Base-by-base conservation (phyloP, 2,329 filamentous ascomycete genomes). In the Penicillium palitans region DNA sequence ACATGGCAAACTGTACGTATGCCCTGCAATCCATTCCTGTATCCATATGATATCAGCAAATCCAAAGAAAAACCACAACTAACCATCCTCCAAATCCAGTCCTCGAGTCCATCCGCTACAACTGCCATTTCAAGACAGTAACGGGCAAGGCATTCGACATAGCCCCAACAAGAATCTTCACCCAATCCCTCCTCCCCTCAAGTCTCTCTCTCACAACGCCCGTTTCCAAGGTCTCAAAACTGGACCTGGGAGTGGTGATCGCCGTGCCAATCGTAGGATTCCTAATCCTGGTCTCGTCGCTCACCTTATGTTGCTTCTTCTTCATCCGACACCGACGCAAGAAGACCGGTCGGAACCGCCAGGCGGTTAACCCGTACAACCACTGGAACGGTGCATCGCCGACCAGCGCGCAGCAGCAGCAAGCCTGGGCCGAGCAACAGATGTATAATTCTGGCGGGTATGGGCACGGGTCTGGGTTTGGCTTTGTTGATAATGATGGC, bases 61-160 rank as follows among this genome's bases (percentile, higher is more conserved):
- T 27, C 17, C 24, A 6, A 19, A 21, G 31, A 49, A 35, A 44
- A 35, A 44, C n/a, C 24, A 13, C 39, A 6, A 57, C 57, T 55
- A 27, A 63, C 41, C 39, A 49, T 41, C 47, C 27, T 21, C 29
- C 31, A 13, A 46, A 40, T 21, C 9, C 52, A 80, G 78, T 79
- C 63, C 64, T 80, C 37, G 78, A 80, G 71, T 70, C 78, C 21
- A 67, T 79, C 41, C 76, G 78, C 25, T 77, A 79, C 59, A 76
- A 77, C 53, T 80, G 78, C 62, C 72, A 77, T 51, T 77, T 76
- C 60, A 68, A 67, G 41, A 75, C 76, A 1, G 59, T 65, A 15
- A 59, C 67, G 2, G 74, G 73, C n/a, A 55, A 63, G 7, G 44
- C 72, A 19, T 80, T 80, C 62, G 69, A 73, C 46, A 75, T 80